These are phyloP conservation scores for Actinidia arguta DNA, from an alignment of 179 eudicot species.

Conservation along the genomic window DNA sequence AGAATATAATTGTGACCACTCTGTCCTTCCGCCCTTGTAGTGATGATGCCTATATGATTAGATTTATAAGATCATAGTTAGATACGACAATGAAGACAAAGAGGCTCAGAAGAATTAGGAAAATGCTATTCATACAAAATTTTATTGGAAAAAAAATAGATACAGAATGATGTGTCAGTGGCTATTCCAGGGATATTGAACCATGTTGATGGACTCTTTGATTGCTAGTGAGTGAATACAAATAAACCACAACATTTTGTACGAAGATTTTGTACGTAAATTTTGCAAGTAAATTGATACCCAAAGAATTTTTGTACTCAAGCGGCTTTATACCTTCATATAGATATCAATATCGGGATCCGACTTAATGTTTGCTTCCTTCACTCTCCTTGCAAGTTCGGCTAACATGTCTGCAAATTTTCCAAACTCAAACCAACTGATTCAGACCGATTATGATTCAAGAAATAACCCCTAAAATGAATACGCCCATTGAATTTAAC, in stretches of 20 bases:
- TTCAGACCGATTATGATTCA: too few relatives aligned
- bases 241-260: too few relatives aligned
- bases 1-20: conserved; percentile 46
- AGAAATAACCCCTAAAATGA: not conserved
- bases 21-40: conserved; percentile 51
- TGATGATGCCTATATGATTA: conserved; percentile 38
- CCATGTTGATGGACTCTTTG: too few relatives aligned
- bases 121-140: not conserved
- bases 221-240: too few relatives aligned
- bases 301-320: too few relatives aligned
- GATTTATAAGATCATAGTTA: not conserved
- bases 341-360: conserved; percentile 60
- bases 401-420: conserved; percentile 65
- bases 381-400: conserved; percentile 81
- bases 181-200: too few relatives aligned
- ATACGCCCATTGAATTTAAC: not conserved
- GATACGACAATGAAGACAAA: too few relatives aligned
- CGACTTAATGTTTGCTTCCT: conserved; percentile 70
- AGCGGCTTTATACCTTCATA: conserved; percentile 74
- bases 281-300: too few relatives aligned
- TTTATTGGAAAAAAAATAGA: not conserved
- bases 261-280: too few relatives aligned
- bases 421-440: not conserved
- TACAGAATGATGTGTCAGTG: too few relatives aligned
- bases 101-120: too few relatives aligned